A percentile compares a stretch with the other conserved stretches of the same genome.
Evolutionary conservation across 179 eudicot genomes (phyloP).

Genomic region (Camellia oleifera): DNA sequence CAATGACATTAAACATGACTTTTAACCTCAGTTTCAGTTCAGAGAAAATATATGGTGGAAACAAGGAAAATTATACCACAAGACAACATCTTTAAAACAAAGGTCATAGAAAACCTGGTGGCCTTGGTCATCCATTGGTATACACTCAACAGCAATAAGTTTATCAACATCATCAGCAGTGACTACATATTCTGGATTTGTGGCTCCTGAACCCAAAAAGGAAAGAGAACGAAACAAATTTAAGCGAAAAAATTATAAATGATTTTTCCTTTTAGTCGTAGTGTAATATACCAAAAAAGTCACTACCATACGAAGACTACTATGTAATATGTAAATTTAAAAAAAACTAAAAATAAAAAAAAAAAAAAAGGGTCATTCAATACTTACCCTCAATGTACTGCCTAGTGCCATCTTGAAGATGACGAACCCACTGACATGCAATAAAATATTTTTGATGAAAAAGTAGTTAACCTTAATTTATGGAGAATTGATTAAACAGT

Average conservation of each 20-base stretch:
- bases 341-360: neutral
- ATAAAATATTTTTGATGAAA: neutral
- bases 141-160: conserved; percentile 89
- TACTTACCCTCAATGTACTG: conserved; percentile 84
- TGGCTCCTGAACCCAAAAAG: conserved; percentile 66
- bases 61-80: neutral
- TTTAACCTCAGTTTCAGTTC: neutral
- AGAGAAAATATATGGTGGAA: neutral
- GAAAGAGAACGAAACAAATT: neutral
- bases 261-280: neutral
- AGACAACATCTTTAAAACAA: conserved; percentile 5
- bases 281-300: too few species aligned
- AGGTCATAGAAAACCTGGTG: conserved; percentile 56
- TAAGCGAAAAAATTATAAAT: neutral
- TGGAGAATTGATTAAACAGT: neutral
- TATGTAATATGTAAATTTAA: too few species aligned
- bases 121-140: conserved; percentile 94
- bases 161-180: conserved; percentile 97
- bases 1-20: neutral
- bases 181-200: conserved; percentile 88
- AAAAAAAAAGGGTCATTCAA: neutral
- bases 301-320: too few species aligned
- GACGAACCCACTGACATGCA: conserved; percentile 81
- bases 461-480: conserved; percentile 9
- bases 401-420: conserved; percentile 91